phyloP scores from a whole-genome alignment of 805 yeast genomes.

The Monosporozyma aerobia region DNA sequence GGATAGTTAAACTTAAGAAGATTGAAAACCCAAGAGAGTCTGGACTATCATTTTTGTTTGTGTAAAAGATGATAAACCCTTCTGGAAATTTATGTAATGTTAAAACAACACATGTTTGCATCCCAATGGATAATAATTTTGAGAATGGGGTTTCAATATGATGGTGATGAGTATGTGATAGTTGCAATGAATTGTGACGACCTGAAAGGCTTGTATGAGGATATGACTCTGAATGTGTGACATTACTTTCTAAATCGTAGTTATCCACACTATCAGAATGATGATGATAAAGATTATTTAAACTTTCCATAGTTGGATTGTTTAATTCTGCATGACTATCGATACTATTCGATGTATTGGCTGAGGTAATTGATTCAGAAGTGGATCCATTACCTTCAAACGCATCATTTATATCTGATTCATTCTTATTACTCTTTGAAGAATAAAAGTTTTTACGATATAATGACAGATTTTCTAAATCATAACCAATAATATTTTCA shows the following conservation, averaged over 20 bases:
- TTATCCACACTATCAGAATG: not conserved
- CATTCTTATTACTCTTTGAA: constrained; percentile 1
- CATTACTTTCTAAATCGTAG: constrained; percentile 1
- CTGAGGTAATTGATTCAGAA: not conserved
- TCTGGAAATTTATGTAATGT: constrained; percentile 90
- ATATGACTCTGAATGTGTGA: not conserved
- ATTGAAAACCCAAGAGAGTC: constrained; percentile 63
- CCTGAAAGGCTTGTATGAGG: not conserved
- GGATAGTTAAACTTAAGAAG: constrained; percentile 76
- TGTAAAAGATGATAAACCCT: constrained; percentile 72
- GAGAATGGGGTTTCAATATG: constrained; percentile 70
- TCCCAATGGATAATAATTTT: constrained; percentile 72
- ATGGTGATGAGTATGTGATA: constrained; percentile 51
- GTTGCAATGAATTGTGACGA: constrained; percentile 1
- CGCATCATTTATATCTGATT: not conserved
- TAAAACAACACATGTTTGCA: constrained; percentile 83
- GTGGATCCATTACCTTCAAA: not conserved
- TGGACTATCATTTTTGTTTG: constrained; percentile 39
- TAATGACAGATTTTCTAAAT: constrained; percentile 27
- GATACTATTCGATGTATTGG: not conserved
- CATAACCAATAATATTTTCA: constrained; percentile 30
- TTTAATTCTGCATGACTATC: not conserved
- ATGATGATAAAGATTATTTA: not conserved
- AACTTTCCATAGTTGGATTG: not conserved
- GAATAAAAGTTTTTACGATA: constrained; percentile 26